Conservation (phyloP, 495 filamentous ascomycete genomes). For the Penicillium taxi region DNA sequence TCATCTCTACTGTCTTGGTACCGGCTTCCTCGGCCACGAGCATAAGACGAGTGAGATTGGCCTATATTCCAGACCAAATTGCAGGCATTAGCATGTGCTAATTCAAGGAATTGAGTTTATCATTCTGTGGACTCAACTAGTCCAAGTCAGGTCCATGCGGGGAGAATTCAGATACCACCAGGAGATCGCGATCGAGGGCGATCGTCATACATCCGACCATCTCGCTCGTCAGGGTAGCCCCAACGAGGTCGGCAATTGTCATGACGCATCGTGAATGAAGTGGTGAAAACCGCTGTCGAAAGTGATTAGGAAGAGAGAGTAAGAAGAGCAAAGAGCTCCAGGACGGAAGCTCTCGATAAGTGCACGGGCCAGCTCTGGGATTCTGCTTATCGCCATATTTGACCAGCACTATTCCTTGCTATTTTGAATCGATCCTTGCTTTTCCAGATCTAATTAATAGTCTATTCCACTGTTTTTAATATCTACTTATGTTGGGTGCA, state of each 20-base stretch:
- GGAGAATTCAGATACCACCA: slow-evolving; percentile 40
- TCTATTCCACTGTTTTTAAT: too few species aligned
- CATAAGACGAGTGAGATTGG: slow-evolving; percentile 31
- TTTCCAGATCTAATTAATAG: too few species aligned
- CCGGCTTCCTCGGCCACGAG: slow-evolving; percentile 34
- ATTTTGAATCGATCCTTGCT: too few species aligned
- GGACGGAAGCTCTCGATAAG: too few species aligned
- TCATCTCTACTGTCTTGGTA: slow-evolving; percentile 33
- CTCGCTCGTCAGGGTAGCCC: slow-evolving; percentile 30
- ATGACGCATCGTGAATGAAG: too few species aligned
- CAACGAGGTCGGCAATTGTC: slow-evolving; percentile 17
- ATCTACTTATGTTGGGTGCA: too few species aligned
- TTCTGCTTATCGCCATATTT: too few species aligned
- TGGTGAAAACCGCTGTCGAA: too few species aligned
- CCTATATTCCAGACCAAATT: too few species aligned
- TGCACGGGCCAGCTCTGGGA: too few species aligned
- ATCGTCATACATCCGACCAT: slow-evolving; percentile 46
- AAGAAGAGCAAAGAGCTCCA: slow-evolving; percentile 1
- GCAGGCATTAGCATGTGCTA: too few species aligned
- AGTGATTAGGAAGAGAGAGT: slow-evolving; percentile 5
- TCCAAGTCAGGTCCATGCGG: slow-evolving; percentile 35
- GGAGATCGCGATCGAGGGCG: slow-evolving; percentile 38
- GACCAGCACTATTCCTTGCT: too few species aligned
- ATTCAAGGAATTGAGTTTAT: neutral
- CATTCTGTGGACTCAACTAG: slow-evolving; percentile 7